These are phyloP conservation scores for Jimgerdemannia flammicorona DNA, from an alignment of 192 early-diverging fungal species.

Conservation along the genomic window DNA sequence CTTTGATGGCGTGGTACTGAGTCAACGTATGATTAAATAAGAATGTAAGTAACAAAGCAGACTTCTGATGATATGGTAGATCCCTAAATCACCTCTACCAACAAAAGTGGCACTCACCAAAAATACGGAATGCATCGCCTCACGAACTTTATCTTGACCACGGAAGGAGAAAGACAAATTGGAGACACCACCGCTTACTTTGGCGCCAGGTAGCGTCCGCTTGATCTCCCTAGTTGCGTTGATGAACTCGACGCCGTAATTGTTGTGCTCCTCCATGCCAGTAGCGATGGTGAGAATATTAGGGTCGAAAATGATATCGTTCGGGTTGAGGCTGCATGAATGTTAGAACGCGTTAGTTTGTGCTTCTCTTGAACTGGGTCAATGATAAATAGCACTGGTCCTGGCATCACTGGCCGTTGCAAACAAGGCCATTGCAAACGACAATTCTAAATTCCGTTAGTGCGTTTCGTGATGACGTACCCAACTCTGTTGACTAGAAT, in stretches of 20 bases:
- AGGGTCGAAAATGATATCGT: slow-evolving; percentile 69
- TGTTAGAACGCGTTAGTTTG: not conserved
- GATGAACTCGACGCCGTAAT: slow-evolving; percentile 94
- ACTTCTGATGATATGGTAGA: not conserved
- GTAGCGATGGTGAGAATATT: slow-evolving; percentile 97
- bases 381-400: too few species aligned
- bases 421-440: too few species aligned
- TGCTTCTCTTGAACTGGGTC: not conserved
- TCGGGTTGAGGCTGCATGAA: slow-evolving; percentile 25
- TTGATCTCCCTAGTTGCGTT: slow-evolving; percentile 75
- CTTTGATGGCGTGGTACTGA: slow-evolving; percentile 72
- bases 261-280: slow-evolving; percentile 97
- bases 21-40: not conserved
- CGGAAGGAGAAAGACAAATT: slow-evolving; percentile 98
- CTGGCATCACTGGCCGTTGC: too few species aligned
- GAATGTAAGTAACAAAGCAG: not conserved
- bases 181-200: slow-evolving; percentile 95
- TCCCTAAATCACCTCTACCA: not conserved
- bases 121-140: slow-evolving; percentile 97
- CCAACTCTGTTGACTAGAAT: slow-evolving; percentile 82
- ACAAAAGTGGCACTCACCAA: slow-evolving; percentile 26
- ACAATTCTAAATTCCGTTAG: not conserved
- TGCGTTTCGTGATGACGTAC: slow-evolving; percentile 5
- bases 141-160: slow-evolving; percentile 87
- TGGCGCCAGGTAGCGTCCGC: slow-evolving; percentile 77